phyloP scores from a whole-genome alignment of 1,284 basidiomycete genomes.

The Apiotrichum gracile region DNA sequence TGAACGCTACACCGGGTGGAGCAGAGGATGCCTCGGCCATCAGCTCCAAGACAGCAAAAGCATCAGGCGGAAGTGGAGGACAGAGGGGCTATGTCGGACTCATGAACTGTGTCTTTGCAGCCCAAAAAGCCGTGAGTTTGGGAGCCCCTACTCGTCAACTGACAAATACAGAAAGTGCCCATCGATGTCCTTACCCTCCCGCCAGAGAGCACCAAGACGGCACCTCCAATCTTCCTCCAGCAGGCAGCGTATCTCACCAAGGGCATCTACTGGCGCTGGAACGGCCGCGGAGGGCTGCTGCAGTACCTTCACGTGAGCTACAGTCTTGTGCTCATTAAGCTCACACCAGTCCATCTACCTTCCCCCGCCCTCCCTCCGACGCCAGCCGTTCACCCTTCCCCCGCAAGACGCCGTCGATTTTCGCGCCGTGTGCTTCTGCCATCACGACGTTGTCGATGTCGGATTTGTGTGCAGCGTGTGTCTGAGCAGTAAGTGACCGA shows the following conservation, averaged over 20 bases:
- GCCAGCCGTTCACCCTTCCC: constrained; percentile 68
- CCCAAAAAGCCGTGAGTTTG: constrained; percentile 77
- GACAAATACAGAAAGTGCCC: constrained; percentile 66
- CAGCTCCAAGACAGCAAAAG: constrained; percentile 49
- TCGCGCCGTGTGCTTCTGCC: constrained; percentile 96
- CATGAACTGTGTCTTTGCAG: constrained; percentile 99
- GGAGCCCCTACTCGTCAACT: background rate
- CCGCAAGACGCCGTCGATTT: constrained; percentile 94
- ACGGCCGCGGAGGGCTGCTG: constrained; percentile 63
- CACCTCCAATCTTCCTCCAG: constrained; percentile 74
- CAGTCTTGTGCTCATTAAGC: background rate
- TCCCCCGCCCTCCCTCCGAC: constrained; percentile 71
- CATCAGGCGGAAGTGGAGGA: constrained; percentile 19
- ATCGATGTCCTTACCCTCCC: constrained; percentile 94
- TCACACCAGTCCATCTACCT: constrained; percentile 75
- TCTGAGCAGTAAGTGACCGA: constrained; percentile 66
- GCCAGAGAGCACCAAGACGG: constrained; percentile 63
- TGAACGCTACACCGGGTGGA: constrained; percentile 73
- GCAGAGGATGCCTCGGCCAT: constrained; percentile 9
- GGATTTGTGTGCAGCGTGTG: constrained; percentile 98
- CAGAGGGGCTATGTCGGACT: constrained; percentile 64
- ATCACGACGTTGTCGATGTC: constrained; percentile 91
- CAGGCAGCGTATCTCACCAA: constrained; percentile 94
- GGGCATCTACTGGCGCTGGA: constrained; percentile 82
- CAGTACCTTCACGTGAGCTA: constrained; percentile 74